Conservation (phyloP, 305 asterid genomes). For the Coffea humblotiana region DNA sequence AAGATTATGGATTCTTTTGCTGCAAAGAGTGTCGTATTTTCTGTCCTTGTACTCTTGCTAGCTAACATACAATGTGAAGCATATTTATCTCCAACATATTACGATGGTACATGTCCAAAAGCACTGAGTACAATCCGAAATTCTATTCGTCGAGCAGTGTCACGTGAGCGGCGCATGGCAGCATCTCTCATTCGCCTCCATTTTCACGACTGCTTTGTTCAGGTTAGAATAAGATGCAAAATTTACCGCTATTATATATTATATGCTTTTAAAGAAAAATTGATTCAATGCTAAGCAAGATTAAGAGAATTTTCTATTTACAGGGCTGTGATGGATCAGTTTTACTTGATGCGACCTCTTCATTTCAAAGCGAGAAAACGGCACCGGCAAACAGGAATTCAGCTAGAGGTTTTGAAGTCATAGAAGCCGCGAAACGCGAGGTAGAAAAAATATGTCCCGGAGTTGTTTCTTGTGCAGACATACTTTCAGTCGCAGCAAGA, state of each 20-base stretch:
- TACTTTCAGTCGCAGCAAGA: slow-evolving; percentile 38
- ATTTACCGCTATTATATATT: too few relatives aligned
- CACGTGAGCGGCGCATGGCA: slow-evolving; percentile 31
- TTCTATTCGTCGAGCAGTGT: slow-evolving; percentile 18
- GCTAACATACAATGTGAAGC: slow-evolving; percentile 14
- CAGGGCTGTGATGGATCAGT: slow-evolving; percentile 55
- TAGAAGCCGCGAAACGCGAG: slow-evolving; percentile 46
- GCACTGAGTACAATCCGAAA: slow-evolving; percentile 21
- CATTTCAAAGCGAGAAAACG: slow-evolving; percentile 43
- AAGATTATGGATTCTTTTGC: neutral
- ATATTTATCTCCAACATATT: slow-evolving; percentile 23
- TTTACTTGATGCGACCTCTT: slow-evolving; percentile 39
- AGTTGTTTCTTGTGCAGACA: slow-evolving; percentile 56
- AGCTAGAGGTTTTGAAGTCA: slow-evolving; percentile 42
- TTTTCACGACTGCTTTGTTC: slow-evolving; percentile 15
- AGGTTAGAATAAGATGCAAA: neutral
- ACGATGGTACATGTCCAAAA: slow-evolving; percentile 19
- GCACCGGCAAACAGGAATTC: slow-evolving; percentile 42
- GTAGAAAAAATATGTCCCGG: slow-evolving; percentile 30
- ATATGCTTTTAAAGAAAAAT: too few relatives aligned
- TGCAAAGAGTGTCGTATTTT: neutral
- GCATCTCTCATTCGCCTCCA: slow-evolving; percentile 32
- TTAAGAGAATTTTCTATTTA: too few relatives aligned
- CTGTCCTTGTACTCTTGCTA: neutral
- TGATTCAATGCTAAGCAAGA: too few relatives aligned